These are phyloP conservation scores for Corchorus olitorius DNA, from an alignment of 345 rosid species.

Conservation along the genomic window DNA sequence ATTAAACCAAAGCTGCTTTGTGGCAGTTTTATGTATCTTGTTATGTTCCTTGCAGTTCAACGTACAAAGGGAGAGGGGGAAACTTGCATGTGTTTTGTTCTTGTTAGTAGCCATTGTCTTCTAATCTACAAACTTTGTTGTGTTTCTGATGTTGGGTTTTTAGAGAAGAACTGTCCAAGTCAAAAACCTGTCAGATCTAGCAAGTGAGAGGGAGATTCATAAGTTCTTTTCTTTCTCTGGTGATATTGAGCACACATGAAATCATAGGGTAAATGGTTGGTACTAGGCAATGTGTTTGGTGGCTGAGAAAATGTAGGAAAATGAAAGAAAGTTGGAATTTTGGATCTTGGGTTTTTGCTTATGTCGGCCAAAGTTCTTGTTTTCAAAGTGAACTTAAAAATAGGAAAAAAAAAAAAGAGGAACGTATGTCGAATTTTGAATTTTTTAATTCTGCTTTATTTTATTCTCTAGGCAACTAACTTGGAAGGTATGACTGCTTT, in stretches of 20 bases:
- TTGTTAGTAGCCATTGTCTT: too few relatives aligned
- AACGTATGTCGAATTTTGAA: constrained; percentile 4
- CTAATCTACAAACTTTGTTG: background rate
- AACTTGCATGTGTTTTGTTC: too few relatives aligned
- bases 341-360: constrained; percentile 7
- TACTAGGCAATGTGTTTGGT: constrained; percentile 23
- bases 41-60: too few relatives aligned
- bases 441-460: background rate
- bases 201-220: constrained; percentile 91
- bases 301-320: constrained; percentile 20
- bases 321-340: constrained; percentile 7
- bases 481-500: constrained; percentile 7
- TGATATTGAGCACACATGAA: constrained; percentile 70
- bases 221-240: constrained; percentile 99
- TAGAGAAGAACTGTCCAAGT: constrained; percentile 87
- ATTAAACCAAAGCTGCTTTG: too few relatives aligned
- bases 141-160: background rate
- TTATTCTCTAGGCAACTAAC: background rate
- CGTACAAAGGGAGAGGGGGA: too few relatives aligned
- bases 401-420: background rate
- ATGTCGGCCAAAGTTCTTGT: background rate
- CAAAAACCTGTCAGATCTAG: constrained; percentile 87
- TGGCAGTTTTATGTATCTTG: too few relatives aligned
- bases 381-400: background rate
- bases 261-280: constrained; percentile 47